Percentiles rank a stretch among this genome's conserved stretches.
Evolutionary conservation across 441 rosid species (phyloP).

Genomic region (Biscutella laevigata): DNA sequence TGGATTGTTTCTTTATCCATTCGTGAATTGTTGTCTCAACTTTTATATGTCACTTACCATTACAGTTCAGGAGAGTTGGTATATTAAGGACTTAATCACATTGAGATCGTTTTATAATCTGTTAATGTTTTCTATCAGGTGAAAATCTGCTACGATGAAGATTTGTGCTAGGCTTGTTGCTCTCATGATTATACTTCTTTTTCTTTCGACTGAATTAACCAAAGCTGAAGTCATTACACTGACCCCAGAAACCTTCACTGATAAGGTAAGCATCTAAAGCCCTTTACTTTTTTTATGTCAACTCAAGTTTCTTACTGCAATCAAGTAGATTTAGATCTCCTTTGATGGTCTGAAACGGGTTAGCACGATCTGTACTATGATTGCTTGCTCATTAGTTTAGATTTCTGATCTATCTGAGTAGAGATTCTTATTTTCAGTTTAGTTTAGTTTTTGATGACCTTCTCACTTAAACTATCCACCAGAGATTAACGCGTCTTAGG

Average conservation of each 20-base stretch:
- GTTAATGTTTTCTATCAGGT: no score
- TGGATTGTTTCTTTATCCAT: no score
- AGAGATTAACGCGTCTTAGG: background rate
- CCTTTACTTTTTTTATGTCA: background rate
- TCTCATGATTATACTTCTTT: constrained; percentile 18
- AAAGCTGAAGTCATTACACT: constrained; percentile 77
- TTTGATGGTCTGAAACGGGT: background rate
- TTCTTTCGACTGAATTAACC: constrained; percentile 19
- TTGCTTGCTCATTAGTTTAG: background rate
- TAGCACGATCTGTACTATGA: background rate
- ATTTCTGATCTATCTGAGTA: background rate
- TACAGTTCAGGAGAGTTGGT: no score
- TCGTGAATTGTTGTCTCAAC: no score
- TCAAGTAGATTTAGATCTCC: background rate
- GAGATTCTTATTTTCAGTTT: background rate
- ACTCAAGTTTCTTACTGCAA: background rate
- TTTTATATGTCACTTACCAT: no score
- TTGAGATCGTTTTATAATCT: no score
- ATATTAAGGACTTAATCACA: no score
- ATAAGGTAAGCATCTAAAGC: constrained; percentile 46
- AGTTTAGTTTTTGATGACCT: background rate
- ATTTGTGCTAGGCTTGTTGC: constrained; percentile 12
- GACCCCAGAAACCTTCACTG: constrained; percentile 81
- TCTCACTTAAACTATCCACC: background rate
- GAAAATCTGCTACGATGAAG: constrained; percentile 28